Base-by-base conservation (phyloP, 2,329 filamentous ascomycete genomes). In the Fusarium anthophilum region DNA sequence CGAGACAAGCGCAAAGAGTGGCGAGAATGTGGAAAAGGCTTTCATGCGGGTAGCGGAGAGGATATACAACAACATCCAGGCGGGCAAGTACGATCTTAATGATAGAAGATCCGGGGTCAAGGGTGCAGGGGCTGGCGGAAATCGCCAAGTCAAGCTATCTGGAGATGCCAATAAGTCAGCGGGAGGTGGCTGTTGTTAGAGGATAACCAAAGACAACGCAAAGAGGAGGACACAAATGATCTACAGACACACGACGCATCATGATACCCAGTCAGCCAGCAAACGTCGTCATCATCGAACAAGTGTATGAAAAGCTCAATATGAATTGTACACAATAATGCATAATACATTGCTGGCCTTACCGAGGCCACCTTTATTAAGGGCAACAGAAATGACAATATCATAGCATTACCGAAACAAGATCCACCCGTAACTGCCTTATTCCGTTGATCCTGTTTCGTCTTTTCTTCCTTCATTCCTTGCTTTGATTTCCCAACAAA, bases 11-110 rank as follows among this genome's bases (percentile, higher is more conserved):
- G 96, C 96, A 56, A 99, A 98, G 87, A 97, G 92, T 71, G 96
- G 96, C 59, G 94, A 97, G 81, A 94, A 94, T 57, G 96, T 99
- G 41, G 96, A 99, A 82, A 90, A 91, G 76, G 96, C 96, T 5
- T 99, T 99, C 79, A 89, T 97, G 80, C 91, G 96, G 79, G 95
- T 98, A 20, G 95, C 96, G 26, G 95, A 98, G 86, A 89, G 95
- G 82, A 98, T 99, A 85, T 97, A 97, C 81, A 91, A 96, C 81
- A 98, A 98, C 79, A 98, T 99, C 72, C 94, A 98, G 85, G 94
- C 94, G 4, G 96, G 96, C 17, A 94, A 91, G 81, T 98, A 98
- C 81, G 95, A 99, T 83, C 85, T 98, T 76, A 97, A 98, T 80
- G 96, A 98, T 82, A 89, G 96, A 79, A 90, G 95, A 80, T 96